These are phyloP conservation scores for Bacidia rubella DNA, from an alignment of 495 filamentous ascomycete species.

Conservation along the genomic window DNA sequence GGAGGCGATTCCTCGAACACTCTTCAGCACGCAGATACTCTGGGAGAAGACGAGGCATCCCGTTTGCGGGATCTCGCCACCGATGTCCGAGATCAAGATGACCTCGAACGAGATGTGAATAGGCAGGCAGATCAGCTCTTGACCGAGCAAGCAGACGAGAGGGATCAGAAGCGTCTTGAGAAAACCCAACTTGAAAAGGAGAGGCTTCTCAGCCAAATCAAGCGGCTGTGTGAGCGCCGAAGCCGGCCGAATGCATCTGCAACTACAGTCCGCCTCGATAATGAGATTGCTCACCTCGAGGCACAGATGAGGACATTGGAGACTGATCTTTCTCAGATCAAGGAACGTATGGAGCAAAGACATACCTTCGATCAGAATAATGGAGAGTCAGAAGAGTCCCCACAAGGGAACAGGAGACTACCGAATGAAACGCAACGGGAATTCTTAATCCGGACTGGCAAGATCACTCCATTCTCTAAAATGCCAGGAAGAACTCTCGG, in stretches of 20 bases:
- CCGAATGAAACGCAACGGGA: constrained; percentile 73
- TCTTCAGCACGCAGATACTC: constrained; percentile 1
- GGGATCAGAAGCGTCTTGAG: constrained; percentile 73
- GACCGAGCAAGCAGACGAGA: constrained; percentile 71
- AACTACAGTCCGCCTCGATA: constrained; percentile 36
- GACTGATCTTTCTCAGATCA: constrained; percentile 63
- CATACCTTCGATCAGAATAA: constrained; percentile 38
- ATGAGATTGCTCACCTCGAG: constrained; percentile 50
- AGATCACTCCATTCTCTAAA: constrained; percentile 88
- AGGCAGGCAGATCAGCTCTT: constrained; percentile 60
- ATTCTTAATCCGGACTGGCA: constrained; percentile 86
- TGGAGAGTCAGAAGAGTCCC: constrained; percentile 19
- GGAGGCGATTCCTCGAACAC: too few species aligned
- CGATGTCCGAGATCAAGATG: constrained; percentile 70
- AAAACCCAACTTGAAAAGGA: constrained; percentile 52
- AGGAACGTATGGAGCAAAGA: constrained; percentile 61
- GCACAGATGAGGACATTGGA: constrained; percentile 44
- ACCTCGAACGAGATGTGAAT: constrained; percentile 62
- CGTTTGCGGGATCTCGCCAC: constrained; percentile 55
- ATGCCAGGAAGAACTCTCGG: constrained; percentile 40
- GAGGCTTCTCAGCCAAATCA: constrained; percentile 35
- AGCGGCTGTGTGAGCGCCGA: constrained; percentile 36
- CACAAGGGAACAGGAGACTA: constrained; percentile 39
- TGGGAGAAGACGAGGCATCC: constrained; percentile 38
- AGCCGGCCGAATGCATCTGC: constrained; percentile 33